Evolutionary conservation across 139 green algal genomes (phyloP).

Genomic region (Ulvella scutata): DNA sequence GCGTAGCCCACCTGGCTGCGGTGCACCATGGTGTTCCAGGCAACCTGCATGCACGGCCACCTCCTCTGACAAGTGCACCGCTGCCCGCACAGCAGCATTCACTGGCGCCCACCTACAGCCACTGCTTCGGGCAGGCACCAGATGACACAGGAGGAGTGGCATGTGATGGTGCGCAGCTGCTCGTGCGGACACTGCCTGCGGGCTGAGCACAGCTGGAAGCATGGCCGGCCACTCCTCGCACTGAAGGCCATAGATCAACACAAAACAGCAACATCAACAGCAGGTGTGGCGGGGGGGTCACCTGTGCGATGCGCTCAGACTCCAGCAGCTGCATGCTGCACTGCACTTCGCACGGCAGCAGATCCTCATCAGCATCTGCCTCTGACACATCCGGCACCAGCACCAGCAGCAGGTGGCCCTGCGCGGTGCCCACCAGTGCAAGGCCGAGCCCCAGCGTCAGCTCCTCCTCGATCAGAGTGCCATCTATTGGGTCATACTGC

Average conservation of each 20-base stretch:
- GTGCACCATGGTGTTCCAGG: constrained; percentile 4
- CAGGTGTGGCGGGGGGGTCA: neutral
- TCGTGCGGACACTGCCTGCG: too few relatives aligned
- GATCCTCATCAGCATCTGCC: neutral
- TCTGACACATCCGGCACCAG: neutral
- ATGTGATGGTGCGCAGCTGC: too few relatives aligned
- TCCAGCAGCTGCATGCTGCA: neutral
- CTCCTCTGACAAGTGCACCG: neutral
- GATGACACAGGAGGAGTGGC: neutral
- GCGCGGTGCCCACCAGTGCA: neutral
- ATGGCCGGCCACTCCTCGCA: too few relatives aligned
- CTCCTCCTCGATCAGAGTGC: neutral
- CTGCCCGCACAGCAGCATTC: neutral
- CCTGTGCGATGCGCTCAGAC: neutral
- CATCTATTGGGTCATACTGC: neutral
- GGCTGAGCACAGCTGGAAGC: neutral
- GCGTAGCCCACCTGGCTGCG: neutral
- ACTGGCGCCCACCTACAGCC: neutral
- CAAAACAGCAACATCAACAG: neutral
- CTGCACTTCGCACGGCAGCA: neutral
- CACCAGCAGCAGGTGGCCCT: neutral
- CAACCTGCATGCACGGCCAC: neutral
- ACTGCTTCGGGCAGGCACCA: neutral
- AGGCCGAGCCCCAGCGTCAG: neutral
- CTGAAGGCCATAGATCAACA: neutral